Base-by-base conservation (phyloP, 805 yeast species). In the Wickerhamiella sergipiensis region DNA sequence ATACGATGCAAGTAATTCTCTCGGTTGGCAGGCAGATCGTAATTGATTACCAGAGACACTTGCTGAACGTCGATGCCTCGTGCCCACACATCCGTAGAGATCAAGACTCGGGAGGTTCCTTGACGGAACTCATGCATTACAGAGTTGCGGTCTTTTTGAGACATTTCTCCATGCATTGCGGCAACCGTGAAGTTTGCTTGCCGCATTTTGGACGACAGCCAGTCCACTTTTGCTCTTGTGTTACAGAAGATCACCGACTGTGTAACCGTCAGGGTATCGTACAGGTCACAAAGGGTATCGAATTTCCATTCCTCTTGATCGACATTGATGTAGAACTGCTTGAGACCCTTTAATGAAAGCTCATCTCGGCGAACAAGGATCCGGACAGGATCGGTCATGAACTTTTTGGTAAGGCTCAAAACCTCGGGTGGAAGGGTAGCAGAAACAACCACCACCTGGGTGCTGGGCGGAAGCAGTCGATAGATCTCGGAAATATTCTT, bases 1-100 rank as follows among this genome's bases (percentile, higher is more conserved):
- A 90, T 90, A 71, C 98, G 80, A 75, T 90, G 98, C 64, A 90
- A 82, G 70, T 90, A 90, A 77, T 90, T 90, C 70, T 90, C 97
- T 66, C 83, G 81, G 76, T 92, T 88, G 57, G 78, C 69, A 51
- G 98, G 97, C 67, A 90, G 73, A 70, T 90, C 98, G 72, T 85
- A 90, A 77, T 90, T 90, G 64, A 90, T 86, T 54, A 90, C 98
- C 59, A 90, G 72, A 12, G 97, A 89, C 47, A 90, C 96, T 67
- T 90, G 97, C 74, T 90, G 98, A 54, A 90, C 97, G 71, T 90
- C 98, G 59, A 90, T 92, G 66, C 98, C 98, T 71, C 98, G 79
- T 48, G 98, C 98, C 83, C 90, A 85, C 63, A 92, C 84, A 71
- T 92, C 98, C 43, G 98, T 92, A 59, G 97, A 83, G 65, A 92